Percentiles rank a stretch among this genome's conserved stretches.
Conservation (phyloP, 805 yeast genomes). For the Barnettozyma sucrosica region DNA sequence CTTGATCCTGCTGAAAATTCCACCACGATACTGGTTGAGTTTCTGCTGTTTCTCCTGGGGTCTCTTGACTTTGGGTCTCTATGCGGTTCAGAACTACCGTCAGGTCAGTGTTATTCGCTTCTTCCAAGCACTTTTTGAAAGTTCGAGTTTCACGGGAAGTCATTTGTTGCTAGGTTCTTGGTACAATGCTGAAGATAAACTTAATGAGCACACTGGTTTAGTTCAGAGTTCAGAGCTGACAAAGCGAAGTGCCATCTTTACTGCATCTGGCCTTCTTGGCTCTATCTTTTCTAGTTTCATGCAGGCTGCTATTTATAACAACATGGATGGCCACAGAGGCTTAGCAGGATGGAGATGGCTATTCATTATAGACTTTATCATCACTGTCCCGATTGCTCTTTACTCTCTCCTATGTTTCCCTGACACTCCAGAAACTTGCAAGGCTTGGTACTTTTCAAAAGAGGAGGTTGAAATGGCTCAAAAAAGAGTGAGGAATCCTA, state of each 20-base stretch:
- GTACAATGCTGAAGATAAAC: slow-evolving; percentile 37
- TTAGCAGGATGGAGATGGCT: slow-evolving; percentile 64
- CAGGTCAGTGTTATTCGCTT: slow-evolving; percentile 55
- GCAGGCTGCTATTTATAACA: slow-evolving; percentile 47
- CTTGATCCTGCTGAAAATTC: slow-evolving; percentile 41
- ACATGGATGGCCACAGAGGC: slow-evolving; percentile 35
- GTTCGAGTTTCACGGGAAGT: slow-evolving; percentile 49
- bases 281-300: slow-evolving; percentile 50
- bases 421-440: slow-evolving; percentile 47
- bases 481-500: slow-evolving; percentile 34
- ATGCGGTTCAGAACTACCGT: slow-evolving; percentile 38
- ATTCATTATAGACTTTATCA: slow-evolving; percentile 55
- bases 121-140: slow-evolving; percentile 56
- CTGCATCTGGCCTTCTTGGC: slow-evolving; percentile 49
- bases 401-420: slow-evolving; percentile 57
- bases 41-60: slow-evolving; percentile 56
- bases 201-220: slow-evolving; percentile 19
- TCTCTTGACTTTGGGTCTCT: slow-evolving; percentile 44
- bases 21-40: slow-evolving; percentile 53
- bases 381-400: slow-evolving; percentile 51
- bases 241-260: slow-evolving; percentile 48
- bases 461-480: slow-evolving; percentile 38
- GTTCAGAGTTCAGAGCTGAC: slow-evolving; percentile 36
- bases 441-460: slow-evolving; percentile 33
- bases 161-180: slow-evolving; percentile 51